Percentiles rank a stretch among this genome's conserved stretches.
Conservation (phyloP, 257 asterid species). For the Scutellaria baicalensis region DNA sequence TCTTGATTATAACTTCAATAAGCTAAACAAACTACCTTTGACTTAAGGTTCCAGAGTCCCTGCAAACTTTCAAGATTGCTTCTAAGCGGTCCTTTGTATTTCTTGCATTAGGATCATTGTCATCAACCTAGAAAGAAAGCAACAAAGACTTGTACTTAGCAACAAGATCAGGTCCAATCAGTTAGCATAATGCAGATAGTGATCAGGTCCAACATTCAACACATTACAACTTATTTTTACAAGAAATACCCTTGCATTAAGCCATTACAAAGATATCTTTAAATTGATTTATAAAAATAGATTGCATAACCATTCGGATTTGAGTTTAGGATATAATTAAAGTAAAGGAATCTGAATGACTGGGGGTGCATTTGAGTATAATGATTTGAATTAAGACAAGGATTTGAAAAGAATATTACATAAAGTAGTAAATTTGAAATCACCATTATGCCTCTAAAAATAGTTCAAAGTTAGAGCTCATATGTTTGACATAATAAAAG, state of each 20-base stretch:
- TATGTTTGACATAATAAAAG: not conserved
- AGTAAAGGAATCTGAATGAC: not conserved
- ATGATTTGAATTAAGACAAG: not conserved
- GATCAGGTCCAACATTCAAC: not conserved
- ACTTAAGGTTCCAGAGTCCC: constrained; percentile 65
- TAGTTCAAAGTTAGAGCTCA: not conserved
- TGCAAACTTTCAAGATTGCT: constrained; percentile 62
- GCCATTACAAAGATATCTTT: not conserved
- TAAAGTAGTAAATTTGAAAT: not conserved
- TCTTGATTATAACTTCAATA: not conserved
- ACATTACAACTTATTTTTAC: not conserved
- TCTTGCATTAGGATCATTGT: constrained; percentile 75
- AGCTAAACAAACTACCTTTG: constrained; percentile 26
- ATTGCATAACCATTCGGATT: not conserved
- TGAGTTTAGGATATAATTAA: not conserved
- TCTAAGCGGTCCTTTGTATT: constrained; percentile 62
- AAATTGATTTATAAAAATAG: not conserved
- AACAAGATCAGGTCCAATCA: not conserved
- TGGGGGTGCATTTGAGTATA: too few relatives aligned
- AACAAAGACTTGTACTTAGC: not conserved
- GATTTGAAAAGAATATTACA: not conserved
- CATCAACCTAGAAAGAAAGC: constrained; percentile 45
- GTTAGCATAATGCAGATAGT: not conserved
- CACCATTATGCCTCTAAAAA: not conserved
- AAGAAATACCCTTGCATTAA: not conserved